Evolutionary conservation across 176 grass and related monocot genomes (phyloP).

Genomic region (Chrysopogon serrulatus): DNA sequence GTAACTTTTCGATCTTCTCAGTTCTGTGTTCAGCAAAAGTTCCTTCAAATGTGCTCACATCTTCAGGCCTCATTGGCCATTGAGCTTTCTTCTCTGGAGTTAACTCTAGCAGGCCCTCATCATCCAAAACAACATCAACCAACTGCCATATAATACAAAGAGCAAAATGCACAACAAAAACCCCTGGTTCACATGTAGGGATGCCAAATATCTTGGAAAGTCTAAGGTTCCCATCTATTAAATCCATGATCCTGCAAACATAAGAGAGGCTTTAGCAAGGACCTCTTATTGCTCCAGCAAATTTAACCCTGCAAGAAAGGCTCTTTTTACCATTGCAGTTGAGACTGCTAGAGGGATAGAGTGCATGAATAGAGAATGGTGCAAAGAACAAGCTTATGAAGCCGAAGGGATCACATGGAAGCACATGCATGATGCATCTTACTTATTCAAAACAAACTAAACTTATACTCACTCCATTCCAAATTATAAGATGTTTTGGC

Average conservation of each 20-base stretch:
- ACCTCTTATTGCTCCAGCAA: background rate
- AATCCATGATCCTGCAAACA: slow-evolving; percentile 68
- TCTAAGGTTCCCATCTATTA: slow-evolving; percentile 67
- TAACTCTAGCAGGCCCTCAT: slow-evolving; percentile 80
- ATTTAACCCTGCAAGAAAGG: background rate
- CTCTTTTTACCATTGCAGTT: slow-evolving; percentile 12
- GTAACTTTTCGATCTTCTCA: slow-evolving; percentile 67
- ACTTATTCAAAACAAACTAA: background rate
- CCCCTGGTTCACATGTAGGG: slow-evolving; percentile 58
- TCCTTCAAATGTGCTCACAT: slow-evolving; percentile 57
- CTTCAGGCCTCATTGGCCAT: slow-evolving; percentile 66
- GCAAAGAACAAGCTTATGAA: slow-evolving; percentile 6
- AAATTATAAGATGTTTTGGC: too few species aligned
- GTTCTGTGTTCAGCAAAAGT: slow-evolving; percentile 53
- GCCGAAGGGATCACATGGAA: background rate
- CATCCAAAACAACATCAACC: slow-evolving; percentile 80
- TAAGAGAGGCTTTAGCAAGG: slow-evolving; percentile 16
- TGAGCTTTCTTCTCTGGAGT: slow-evolving; percentile 53
- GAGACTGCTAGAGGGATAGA: background rate
- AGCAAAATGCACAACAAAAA: slow-evolving; percentile 72
- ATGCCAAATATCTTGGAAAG: slow-evolving; percentile 73
- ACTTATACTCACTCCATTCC: background rate
- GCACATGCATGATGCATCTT: slow-evolving; percentile 3
- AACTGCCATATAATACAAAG: slow-evolving; percentile 82
- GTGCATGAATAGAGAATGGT: background rate